Evolutionary conservation across 208 protist species (phyloP), one percentile per base, ranked within the genome.

Genomic region (Acanthamoeba quina): DNA sequence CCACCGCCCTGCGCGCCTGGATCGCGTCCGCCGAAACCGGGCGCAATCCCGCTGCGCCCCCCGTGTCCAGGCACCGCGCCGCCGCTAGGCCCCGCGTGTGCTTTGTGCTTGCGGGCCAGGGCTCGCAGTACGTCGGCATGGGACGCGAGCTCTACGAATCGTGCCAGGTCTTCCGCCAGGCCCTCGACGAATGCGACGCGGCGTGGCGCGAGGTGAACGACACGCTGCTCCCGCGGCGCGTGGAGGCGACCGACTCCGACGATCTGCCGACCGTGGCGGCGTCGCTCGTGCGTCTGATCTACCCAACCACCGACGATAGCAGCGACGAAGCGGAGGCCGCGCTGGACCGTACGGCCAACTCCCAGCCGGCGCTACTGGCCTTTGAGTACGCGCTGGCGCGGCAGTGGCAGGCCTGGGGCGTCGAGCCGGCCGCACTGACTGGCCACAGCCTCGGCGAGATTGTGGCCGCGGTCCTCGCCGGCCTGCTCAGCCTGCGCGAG

Each of bases 401-500:
- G 21, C 68, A 95, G 64, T 60, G 95, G 90, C 66, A 91, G 83
- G 82, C 44, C 19, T 95, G 66, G 64, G 41, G 56, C 47, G 78
- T 96, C 76, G 26, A 68, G 41, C 95, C 96, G 19, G 66, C 24
- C n/a, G 88, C 34, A 3, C 31, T 97, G 11, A 94, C 97, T 44
- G 96, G 96, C 7, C 96, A 97, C 88, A 95, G 78, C 62, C 54
- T 97, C 5, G 96, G 96, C 49, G 96, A 97, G 86, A 96, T 97
- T 66, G 90, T 62, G 26, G 96, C 95, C 15, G 74, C 92, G 9
- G 62, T 74, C 52, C 17, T 94, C 86, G 72, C 95, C 19, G 96
- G 96, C 19, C 54, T 96, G 49, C 41, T 96, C 34, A 93, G 96
- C 34, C 68, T 97, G 31, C 70, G 96, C 26, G 90, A 97, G 13